Conservation (phyloP, 208 protist genomes). For the Acanthamoeba lenticulata region DNA sequence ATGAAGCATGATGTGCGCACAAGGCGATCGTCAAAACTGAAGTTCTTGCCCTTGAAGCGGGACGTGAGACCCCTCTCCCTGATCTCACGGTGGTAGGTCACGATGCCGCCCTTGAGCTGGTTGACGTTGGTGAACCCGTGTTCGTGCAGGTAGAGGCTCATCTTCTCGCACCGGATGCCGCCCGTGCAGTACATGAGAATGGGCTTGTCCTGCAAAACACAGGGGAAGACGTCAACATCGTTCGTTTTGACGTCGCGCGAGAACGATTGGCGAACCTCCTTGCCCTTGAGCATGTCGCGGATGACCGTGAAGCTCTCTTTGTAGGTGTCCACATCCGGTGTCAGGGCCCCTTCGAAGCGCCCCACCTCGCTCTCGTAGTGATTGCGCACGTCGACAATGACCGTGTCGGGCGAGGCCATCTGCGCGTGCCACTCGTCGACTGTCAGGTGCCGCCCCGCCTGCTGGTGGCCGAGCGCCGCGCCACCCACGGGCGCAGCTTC, state of each 20-base stretch:
- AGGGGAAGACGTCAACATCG: not conserved
- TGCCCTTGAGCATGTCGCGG: not conserved
- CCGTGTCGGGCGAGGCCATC: not conserved
- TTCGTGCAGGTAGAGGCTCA: slow-evolving; percentile 35
- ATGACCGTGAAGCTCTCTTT: slow-evolving; percentile 8
- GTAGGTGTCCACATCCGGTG: slow-evolving; percentile 1
- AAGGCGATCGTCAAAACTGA: not conserved
- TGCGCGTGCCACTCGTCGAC: slow-evolving; percentile 5
- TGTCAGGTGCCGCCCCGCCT: not conserved
- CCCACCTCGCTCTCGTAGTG: slow-evolving; percentile 18
- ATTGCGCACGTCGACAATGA: slow-evolving; percentile 19
- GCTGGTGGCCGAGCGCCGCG: not conserved
- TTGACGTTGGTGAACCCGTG: not conserved
- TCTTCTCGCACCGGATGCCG: slow-evolving; percentile 63
- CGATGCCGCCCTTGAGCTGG: not conserved
- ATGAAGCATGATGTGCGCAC: not conserved
- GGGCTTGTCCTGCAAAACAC: not conserved
- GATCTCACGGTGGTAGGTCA: not conserved
- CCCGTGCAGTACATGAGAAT: slow-evolving; percentile 71
- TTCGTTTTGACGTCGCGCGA: no score
- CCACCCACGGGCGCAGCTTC: no score
- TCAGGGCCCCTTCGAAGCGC: not conserved
- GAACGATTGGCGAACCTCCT: not conserved
- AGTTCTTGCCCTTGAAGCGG: slow-evolving; percentile 31
- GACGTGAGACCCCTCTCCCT: not conserved